Conservation (phyloP, 139 green algal species). For the Volvox reticuliferus region DNA sequence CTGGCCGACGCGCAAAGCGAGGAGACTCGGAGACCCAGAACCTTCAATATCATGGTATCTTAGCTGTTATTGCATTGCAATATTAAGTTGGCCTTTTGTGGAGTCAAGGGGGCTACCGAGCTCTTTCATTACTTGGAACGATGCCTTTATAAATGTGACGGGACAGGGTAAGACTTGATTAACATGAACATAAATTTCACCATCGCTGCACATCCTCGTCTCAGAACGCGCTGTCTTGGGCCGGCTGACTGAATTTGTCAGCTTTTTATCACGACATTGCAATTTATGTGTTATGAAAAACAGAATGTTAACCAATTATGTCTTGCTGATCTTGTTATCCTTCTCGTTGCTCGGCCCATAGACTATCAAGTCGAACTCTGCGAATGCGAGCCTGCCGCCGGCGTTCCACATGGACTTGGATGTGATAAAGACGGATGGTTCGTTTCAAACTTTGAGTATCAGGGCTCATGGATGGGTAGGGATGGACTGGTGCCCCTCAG, state of each 20-base stretch:
- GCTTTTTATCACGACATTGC: no score
- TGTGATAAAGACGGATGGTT: constrained; percentile 58
- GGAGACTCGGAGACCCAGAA: not conserved
- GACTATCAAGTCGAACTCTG: constrained; percentile 33
- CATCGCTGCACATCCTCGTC: no score
- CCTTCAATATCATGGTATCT: not conserved
- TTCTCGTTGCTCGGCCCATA: not conserved
- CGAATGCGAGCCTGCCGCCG: constrained; percentile 44
- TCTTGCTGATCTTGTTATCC: not conserved
- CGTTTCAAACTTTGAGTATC: constrained; percentile 57
- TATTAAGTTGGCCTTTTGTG: not conserved
- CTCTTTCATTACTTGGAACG: no score
- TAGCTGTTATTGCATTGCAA: not conserved
- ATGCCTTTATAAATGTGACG: no score
- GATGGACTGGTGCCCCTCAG: constrained; percentile 82
- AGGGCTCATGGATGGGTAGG: constrained; percentile 63
- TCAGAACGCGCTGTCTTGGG: no score
- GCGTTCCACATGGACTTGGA: constrained; percentile 40
- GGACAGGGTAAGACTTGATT: not conserved
- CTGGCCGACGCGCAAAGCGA: not conserved
- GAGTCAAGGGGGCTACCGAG: not conserved
- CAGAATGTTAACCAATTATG: no score
- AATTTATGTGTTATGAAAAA: no score
- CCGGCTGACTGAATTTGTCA: no score
- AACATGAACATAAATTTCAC: not conserved